A percentile compares a stretch with the other conserved stretches of the same genome.
These are phyloP conservation scores for Backusella luteola DNA, from an alignment of 192 early-diverging fungal species.

Conservation along the genomic window DNA sequence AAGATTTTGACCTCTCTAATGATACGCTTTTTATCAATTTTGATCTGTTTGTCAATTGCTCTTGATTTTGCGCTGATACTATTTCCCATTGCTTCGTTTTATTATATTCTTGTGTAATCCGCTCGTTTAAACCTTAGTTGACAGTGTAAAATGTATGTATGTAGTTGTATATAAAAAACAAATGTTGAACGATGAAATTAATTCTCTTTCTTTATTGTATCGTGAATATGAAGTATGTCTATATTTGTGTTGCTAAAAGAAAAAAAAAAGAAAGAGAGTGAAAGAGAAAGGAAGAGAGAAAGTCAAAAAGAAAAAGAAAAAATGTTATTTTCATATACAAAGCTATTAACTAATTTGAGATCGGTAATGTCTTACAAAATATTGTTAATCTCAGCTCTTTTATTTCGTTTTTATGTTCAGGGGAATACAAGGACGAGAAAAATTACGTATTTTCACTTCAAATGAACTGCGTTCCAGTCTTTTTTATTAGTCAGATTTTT, in stretches of 20 bases:
- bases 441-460: not conserved
- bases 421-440: not conserved
- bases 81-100: conserved; percentile 8
- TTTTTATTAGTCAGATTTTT: not conserved
- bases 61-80: not conserved
- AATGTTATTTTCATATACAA: not conserved
- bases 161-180: not conserved
- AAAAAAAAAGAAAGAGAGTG: not conserved
- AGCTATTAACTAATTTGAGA: conserved; percentile 1
- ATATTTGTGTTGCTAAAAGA: not conserved
- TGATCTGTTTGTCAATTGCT: conserved; percentile 58
- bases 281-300: not conserved
- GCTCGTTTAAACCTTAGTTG: not conserved
- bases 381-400: not conserved
- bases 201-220: not conserved
- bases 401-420: not conserved
- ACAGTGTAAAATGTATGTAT: not conserved
- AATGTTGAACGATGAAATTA: not conserved
- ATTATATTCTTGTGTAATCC: not conserved
- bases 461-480: not conserved
- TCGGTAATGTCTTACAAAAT: conserved; percentile 1
- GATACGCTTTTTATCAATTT: conserved; percentile 54
- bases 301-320: not conserved
- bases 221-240: not conserved
- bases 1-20: conserved; percentile 69